These are phyloP conservation scores for Geotrichum klebahnii DNA, from an alignment of 1,139 yeast species.

Conservation along the genomic window DNA sequence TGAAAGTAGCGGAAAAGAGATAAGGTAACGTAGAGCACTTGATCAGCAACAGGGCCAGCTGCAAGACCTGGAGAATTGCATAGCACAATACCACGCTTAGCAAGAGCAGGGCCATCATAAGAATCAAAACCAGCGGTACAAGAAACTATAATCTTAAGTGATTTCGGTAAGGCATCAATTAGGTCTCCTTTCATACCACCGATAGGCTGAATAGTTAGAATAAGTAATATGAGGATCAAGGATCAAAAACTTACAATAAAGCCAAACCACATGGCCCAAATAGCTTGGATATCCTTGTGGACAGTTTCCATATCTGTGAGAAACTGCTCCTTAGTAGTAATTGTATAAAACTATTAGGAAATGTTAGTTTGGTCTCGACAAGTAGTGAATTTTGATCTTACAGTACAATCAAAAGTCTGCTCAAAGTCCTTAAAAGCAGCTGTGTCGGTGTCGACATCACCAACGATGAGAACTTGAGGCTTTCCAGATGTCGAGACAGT, in stretches of 20 bases:
- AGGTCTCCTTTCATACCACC: slow-evolving; percentile 40
- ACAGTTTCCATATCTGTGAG: slow-evolving; percentile 25
- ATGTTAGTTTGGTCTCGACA: background rate
- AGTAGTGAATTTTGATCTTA: background rate
- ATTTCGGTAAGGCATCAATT: slow-evolving; percentile 50
- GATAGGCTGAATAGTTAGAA: slow-evolving; percentile 20
- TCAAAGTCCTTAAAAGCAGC: slow-evolving; percentile 10
- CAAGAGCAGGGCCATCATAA: slow-evolving; percentile 48
- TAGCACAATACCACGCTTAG: slow-evolving; percentile 48
- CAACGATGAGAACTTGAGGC: slow-evolving; percentile 18
- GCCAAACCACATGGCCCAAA: slow-evolving; percentile 29
- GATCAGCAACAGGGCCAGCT: slow-evolving; percentile 70
- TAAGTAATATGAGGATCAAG: background rate
- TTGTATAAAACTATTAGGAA: slow-evolving; percentile 16
- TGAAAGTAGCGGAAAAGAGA: slow-evolving; percentile 60
- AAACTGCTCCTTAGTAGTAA: slow-evolving; percentile 27
- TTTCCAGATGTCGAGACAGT: background rate
- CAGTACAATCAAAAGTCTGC: slow-evolving; percentile 16
- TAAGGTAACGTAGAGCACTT: slow-evolving; percentile 58
- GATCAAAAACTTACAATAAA: slow-evolving; percentile 23
- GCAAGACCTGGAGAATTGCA: slow-evolving; percentile 55
- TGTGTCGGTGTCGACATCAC: slow-evolving; percentile 13
- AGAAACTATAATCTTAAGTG: slow-evolving; percentile 54
- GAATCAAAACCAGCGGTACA: slow-evolving; percentile 71
- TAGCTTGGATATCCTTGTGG: slow-evolving; percentile 26